phyloP scores from a whole-genome alignment of 2,329 filamentous ascomycete species.

The Talaromyces marneffei region DNA sequence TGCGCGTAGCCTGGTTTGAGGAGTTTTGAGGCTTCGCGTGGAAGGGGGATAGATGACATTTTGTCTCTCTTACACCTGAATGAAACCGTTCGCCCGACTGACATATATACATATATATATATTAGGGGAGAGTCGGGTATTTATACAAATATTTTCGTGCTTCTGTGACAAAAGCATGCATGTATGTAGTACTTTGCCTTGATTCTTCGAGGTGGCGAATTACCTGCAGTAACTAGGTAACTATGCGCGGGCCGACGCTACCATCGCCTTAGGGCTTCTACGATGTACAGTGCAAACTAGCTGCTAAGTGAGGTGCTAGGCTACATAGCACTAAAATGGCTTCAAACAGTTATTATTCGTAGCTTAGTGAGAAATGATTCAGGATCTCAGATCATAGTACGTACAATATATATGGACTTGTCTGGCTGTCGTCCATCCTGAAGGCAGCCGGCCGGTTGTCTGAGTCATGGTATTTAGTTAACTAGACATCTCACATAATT shows the following conservation, averaged over 20 bases:
- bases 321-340: background rate
- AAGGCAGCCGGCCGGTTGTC: too few relatives aligned
- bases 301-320: background rate
- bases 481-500: background rate
- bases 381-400: too few relatives aligned
- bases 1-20: constrained; percentile 12
- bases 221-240: too few relatives aligned
- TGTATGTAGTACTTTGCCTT: background rate
- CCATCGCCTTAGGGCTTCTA: background rate
- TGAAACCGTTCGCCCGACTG: too few relatives aligned
- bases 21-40: constrained; percentile 11
- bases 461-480: too few relatives aligned
- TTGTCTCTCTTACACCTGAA: background rate
- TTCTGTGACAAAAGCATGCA: background rate
- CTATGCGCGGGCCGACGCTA: background rate
- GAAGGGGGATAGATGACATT: constrained; percentile 2
- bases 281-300: too few relatives aligned
- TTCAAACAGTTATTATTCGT: background rate
- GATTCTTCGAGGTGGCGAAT: background rate
- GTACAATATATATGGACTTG: too few relatives aligned
- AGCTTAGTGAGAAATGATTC: background rate
- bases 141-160: background rate
- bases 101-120: background rate
- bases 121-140: background rate
- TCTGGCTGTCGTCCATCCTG: too few relatives aligned